Conservation (phyloP, 2,329 filamentous ascomycete species). For the Ambrosiella beaveri region DNA sequence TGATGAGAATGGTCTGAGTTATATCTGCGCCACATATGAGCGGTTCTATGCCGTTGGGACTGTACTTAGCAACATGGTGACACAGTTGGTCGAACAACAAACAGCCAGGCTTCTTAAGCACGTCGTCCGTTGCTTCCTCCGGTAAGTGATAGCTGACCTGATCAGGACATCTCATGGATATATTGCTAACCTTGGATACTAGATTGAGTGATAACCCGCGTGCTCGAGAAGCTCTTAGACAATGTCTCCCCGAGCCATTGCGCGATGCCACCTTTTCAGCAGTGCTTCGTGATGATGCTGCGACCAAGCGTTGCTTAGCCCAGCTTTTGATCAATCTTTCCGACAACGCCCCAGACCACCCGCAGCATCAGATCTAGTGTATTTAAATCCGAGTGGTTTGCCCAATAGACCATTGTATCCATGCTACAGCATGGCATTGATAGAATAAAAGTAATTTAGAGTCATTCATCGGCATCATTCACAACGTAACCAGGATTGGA, state of each 20-base stretch:
- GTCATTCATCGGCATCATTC: no score
- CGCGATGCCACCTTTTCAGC: slow-evolving; percentile 94
- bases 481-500: no score
- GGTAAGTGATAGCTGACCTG: slow-evolving; percentile 37
- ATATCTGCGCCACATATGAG: slow-evolving; percentile 98
- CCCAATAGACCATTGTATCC: no score
- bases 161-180: slow-evolving; percentile 11
- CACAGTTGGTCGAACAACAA: slow-evolving; percentile 91
- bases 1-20: slow-evolving; percentile 90
- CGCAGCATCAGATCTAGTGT: slow-evolving; percentile 17
- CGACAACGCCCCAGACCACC: slow-evolving; percentile 53
- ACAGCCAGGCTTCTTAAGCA: slow-evolving; percentile 92
- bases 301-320: slow-evolving; percentile 93
- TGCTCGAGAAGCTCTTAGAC: slow-evolving; percentile 81
- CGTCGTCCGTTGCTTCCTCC: slow-evolving; percentile 88
- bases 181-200: slow-evolving; percentile 4
- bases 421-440: no score
- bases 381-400: not conserved
- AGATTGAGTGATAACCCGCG: slow-evolving; percentile 92
- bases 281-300: slow-evolving; percentile 88
- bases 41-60: slow-evolving; percentile 96
- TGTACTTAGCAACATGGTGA: slow-evolving; percentile 96
- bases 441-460: no score
- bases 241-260: slow-evolving; percentile 96
- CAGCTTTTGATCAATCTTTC: slow-evolving; percentile 93